These are phyloP conservation scores for Pleurotus djamor DNA, from an alignment of 768 basidiomycete genomes.

Conservation along the genomic window DNA sequence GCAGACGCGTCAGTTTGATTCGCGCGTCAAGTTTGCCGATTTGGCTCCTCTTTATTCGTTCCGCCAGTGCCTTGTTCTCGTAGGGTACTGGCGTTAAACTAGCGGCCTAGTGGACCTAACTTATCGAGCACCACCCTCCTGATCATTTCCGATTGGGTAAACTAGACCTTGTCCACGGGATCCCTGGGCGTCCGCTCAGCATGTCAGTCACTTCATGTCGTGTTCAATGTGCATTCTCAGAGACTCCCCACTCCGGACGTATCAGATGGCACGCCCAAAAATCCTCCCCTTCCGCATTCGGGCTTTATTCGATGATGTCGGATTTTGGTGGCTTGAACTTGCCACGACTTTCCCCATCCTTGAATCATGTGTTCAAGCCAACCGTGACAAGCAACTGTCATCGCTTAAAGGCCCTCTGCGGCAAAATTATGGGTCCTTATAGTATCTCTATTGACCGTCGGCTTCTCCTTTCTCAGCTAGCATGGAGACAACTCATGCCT, in stretches of 20 bases:
- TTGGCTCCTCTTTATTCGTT: no score
- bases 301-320: neutral
- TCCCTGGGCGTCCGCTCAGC: neutral
- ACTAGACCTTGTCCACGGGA: neutral
- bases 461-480: neutral
- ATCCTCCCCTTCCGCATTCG: neutral
- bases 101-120: neutral
- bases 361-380: neutral
- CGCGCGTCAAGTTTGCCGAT: no score
- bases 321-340: neutral
- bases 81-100: no score
- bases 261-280: neutral
- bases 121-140: neutral
- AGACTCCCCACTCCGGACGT: neutral
- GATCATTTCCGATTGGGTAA: neutral
- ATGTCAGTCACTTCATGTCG: neutral
- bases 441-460: neutral
- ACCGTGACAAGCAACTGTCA: neutral
- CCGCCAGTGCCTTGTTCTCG: no score
- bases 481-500: neutral
- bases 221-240: neutral
- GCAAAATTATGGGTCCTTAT: neutral
- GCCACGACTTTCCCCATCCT: neutral
- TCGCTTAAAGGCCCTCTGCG: neutral
- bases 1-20: no score